Conservation (phyloP, 441 rosid genomes). For the Raphanus hybrid region DNA sequence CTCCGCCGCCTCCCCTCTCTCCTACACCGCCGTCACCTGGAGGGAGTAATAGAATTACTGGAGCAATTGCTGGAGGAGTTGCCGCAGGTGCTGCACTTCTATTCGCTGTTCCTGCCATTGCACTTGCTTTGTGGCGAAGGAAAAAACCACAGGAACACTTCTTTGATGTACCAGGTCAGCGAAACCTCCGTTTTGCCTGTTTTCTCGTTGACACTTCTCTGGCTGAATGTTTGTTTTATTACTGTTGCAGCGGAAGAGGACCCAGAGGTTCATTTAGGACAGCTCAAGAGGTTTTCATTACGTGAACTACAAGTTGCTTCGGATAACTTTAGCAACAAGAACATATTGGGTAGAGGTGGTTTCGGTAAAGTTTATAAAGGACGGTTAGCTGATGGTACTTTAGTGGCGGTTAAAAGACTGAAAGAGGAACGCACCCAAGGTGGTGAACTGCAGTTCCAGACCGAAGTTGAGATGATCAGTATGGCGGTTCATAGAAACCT, state of each 20-base stretch:
- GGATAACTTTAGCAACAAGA: slow-evolving; percentile 77
- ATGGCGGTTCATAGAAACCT: slow-evolving; percentile 93
- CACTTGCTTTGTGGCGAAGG: slow-evolving; percentile 74
- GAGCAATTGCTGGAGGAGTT: slow-evolving; percentile 94
- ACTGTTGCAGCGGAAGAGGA: slow-evolving; percentile 86
- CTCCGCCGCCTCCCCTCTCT: slow-evolving; percentile 76
- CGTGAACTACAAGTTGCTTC: slow-evolving; percentile 86
- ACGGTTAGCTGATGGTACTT: slow-evolving; percentile 68
- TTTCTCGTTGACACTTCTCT: slow-evolving; percentile 19
- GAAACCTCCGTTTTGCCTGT: slow-evolving; percentile 17
- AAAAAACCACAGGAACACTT: slow-evolving; percentile 84
- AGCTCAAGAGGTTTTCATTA: slow-evolving; percentile 81
- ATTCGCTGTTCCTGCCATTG: slow-evolving; percentile 89
- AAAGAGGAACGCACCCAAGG: slow-evolving; percentile 86
- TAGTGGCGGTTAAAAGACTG: slow-evolving; percentile 92
- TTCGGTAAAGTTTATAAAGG: slow-evolving; percentile 95
- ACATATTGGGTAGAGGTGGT: slow-evolving; percentile 91
- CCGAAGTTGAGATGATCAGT: slow-evolving; percentile 98
- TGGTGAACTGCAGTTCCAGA: slow-evolving; percentile 94
- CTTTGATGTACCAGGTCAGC: slow-evolving; percentile 95
- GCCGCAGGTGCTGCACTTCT: slow-evolving; percentile 96
- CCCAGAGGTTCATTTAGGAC: slow-evolving; percentile 88
- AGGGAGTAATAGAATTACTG: slow-evolving; percentile 55
- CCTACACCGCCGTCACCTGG: slow-evolving; percentile 53
- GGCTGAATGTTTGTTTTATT: slow-evolving; percentile 24